A percentile compares a stretch with the other conserved stretches of the same genome.
These are phyloP conservation scores for Phytophthora aleatoria DNA, from an alignment of 352 stramenopile genomes.

Conservation along the genomic window DNA sequence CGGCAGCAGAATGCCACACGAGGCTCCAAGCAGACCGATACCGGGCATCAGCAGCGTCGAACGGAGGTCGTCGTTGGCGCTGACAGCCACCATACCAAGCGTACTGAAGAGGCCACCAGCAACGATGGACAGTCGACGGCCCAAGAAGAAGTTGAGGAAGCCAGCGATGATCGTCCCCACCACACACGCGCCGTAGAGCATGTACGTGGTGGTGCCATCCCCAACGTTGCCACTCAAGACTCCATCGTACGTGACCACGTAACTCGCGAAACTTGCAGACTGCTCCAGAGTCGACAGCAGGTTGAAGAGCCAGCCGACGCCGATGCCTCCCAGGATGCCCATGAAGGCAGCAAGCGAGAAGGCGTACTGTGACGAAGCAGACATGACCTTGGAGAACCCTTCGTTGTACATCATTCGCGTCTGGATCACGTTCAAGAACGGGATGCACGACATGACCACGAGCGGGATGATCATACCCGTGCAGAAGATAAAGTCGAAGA, in stretches of 20 bases:
- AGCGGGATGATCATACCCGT: constrained; percentile 66
- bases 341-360: constrained; percentile 75
- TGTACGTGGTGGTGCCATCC: constrained; percentile 61
- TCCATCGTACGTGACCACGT: constrained; percentile 64
- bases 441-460: constrained; percentile 69
- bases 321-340: constrained; percentile 60
- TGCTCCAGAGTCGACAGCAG: constrained; percentile 68
- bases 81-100: constrained; percentile 66
- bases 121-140: constrained; percentile 66
- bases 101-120: constrained; percentile 65
- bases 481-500: constrained; percentile 84
- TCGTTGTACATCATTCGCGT: constrained; percentile 90
- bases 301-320: constrained; percentile 73
- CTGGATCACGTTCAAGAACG: constrained; percentile 83
- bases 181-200: constrained; percentile 54
- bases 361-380: constrained; percentile 77
- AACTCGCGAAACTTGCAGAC: constrained; percentile 71
- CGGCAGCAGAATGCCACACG: constrained; percentile 70
- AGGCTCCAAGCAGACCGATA: constrained; percentile 59
- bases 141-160: constrained; percentile 58
- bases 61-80: constrained; percentile 55
- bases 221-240: constrained; percentile 55
- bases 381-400: constrained; percentile 83
- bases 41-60: constrained; percentile 56
- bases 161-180: constrained; percentile 60